Evolutionary conservation across 2,329 filamentous ascomycete species (phyloP), one percentile per base, ranked within the genome.

Genomic region (Venturia aucupariae): DNA sequence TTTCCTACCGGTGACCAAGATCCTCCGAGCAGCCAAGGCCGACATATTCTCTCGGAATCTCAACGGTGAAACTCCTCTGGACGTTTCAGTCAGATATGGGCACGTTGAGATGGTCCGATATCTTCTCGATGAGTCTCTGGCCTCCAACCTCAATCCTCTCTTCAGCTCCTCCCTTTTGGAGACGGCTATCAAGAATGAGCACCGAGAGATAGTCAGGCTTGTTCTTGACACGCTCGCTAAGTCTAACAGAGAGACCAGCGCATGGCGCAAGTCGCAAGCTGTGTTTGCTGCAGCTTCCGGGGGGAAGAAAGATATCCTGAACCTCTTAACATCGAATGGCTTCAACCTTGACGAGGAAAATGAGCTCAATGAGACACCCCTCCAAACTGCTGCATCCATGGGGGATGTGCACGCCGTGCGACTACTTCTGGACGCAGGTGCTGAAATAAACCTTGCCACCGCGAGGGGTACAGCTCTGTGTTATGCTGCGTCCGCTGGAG

Each of bases 401-500:
- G 41, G 41, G 2, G 17, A 61, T 4, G 17, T 27, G 10, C 27
- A 38, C 24, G 41, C 27, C 7, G 27, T 44, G 17, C 27, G 17
- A 17, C 32, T 30, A 17, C 59, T 61, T 19, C 27, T 61, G 19
- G 59, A 39, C 11, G 15, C 30, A 27, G 60, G 60, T 22, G 60
- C 60, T 27, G 19, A 46, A 15, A 51, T 62, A 1, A 48, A 48
- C 30, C 17, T 62, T 17, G 22, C 24, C 1, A 27, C 32, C 11
- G 5, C 39, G 6, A 11, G 39, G 7, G 60, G 60, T 15, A 27
- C 60, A 27, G 60, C 60, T 13, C 60, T 62, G 7, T n/a, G 13
- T 19, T 48, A 51, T 62, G 60, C 60, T 51, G 55, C 55, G 10
- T 38, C 55, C 3, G 55, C 55, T 17, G 55, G 55, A n/a, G 32